Evolutionary conservation across 164 flowering plant genomes (phyloP), one percentile per base, ranked within the genome.

Genomic region (Vitis vinifera): DNA sequence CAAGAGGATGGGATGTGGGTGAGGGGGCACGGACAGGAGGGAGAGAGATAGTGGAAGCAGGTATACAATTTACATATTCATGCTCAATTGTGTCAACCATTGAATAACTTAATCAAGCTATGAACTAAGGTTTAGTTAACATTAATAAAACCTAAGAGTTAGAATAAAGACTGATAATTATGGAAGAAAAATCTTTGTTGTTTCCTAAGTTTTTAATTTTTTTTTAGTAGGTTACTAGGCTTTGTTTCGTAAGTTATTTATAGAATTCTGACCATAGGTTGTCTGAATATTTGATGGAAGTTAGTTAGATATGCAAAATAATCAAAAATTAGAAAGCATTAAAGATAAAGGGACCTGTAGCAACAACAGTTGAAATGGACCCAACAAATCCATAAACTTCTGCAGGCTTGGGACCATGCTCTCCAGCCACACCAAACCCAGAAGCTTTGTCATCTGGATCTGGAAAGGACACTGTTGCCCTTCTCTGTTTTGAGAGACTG

Each of bases 361-460:
- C 84, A 30, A 86, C 89, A 71, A 86, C 80, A 14, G 97, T 92
- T 17, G 97, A 73, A 55, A 94, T 92, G 68, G 94, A 87, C 1
- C 96, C 99, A 4, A 92, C 93, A 73, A 94, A 94, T 1, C 99
- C 99, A 78, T 92, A 94, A 71, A 92, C 94, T 79, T 94, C 98
- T 3, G 90, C 81, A 71, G 89, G 81, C 57, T 92, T 92, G 15
- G 90, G 91, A 55, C 97, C 97, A 68, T 82, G 90, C 47, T 83
- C 89, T 44, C 83, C 86, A 62, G 93, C 86, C 23, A 85, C 66
- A 11, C 87, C 80, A 69, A 86, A 76, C 13, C 85, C 84, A 70
- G 87, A 79, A 48, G 71, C 67, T 62, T 75, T 85, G 52, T 87
- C 86, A 55, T 85, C 87, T 19, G 82, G 77, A 60, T 86, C 88